A percentile compares a stretch with the other conserved stretches of the same genome.
Conservation (phyloP, 2,329 filamentous ascomycete species). For the Alternaria sp. region DNA sequence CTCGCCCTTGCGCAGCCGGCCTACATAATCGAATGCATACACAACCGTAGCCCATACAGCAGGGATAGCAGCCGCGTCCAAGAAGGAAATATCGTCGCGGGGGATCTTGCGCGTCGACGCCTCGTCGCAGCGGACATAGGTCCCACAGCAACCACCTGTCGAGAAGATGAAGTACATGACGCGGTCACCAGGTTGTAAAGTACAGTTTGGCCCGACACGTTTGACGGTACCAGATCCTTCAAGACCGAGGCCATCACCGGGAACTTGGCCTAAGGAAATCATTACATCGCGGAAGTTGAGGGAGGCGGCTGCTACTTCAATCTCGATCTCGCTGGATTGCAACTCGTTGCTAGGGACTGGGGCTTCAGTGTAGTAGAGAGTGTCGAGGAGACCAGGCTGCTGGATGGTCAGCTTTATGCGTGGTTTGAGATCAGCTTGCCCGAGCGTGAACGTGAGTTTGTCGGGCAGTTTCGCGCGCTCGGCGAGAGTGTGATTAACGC, state of each 20-base stretch:
- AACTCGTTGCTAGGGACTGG: slow-evolving; percentile 5
- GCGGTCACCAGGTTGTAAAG: slow-evolving; percentile 13
- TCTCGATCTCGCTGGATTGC: slow-evolving; percentile 21
- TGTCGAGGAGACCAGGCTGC: slow-evolving; percentile 22
- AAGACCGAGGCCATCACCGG: slow-evolving; percentile 13
- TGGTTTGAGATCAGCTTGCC: slow-evolving; percentile 10
- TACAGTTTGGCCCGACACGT: slow-evolving; percentile 14
- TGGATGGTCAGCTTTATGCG: slow-evolving; percentile 19
- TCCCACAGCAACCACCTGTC: slow-evolving; percentile 15
- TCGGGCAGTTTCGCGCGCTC: slow-evolving; percentile 5
- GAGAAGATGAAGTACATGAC: slow-evolving; percentile 19
- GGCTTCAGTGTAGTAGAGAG: slow-evolving; percentile 17
- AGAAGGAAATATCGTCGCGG: slow-evolving; percentile 16
- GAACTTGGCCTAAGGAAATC: slow-evolving; percentile 12
- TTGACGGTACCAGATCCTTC: slow-evolving; percentile 24
- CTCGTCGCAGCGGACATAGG: slow-evolving; percentile 14
- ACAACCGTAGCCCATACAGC: slow-evolving; percentile 21
- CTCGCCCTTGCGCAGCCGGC: slow-evolving; percentile 38
- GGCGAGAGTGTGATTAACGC: slow-evolving; percentile 14
- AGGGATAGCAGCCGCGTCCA: slow-evolving; percentile 20
- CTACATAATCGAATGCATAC: slow-evolving; percentile 33
- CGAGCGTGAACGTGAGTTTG: slow-evolving; percentile 6
- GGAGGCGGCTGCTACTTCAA: slow-evolving; percentile 21
- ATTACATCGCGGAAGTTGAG: slow-evolving; percentile 29
- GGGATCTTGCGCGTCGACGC: slow-evolving; percentile 7